Base-by-base conservation (phyloP, 2,329 filamentous ascomycete genomes). In the Sclerotinia nivalis region DNA sequence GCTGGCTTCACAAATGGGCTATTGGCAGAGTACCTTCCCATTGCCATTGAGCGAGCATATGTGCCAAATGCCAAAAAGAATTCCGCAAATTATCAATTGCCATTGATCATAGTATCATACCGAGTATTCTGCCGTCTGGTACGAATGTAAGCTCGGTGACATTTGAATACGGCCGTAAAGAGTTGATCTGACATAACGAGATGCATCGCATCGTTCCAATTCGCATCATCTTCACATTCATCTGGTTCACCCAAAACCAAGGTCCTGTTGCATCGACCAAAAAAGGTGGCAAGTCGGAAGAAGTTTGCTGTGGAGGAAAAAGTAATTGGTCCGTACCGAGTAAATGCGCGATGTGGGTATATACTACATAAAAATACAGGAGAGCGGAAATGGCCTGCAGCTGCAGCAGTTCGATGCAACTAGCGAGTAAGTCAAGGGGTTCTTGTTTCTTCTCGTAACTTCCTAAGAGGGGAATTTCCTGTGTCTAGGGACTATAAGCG, bases 361-460 rank as follows among this genome's bases (percentile, higher is more conserved):
- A 31, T 60, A 10, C 22, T 50, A 64, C 28, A 37, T 50, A 28
- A 64, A 64, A 52, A 37, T 64, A 37, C 60, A 64, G 9, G 59
- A 62, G 43, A 61, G 47, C 50, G 31, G 47, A 37, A 64, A 64
- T 64, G 31, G 45, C 47, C 60, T 67, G 65, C 43, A 67, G 65
- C 40, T 59, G 52, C 54, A 60, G 40, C 25, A 47, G 31, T 15
- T 45, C 58, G 15, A 61, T 68, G 67, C 47, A 69, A n/a, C 59
- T 69, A 69, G 45, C 67, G 58, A 65, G 67, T 65, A 69, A 69
- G 58, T 58, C 58, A 64, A 64, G 50, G 59, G 58, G 28, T n/a
- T 15, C 22, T 59, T 13, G 40, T 49, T 22, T 61, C 60, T 34
- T 47, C 28, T 62, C 31, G 60, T 49, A 34, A 50, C 40, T 43